These are phyloP conservation scores for Curvularia hawaiiensis DNA, from an alignment of 2,329 filamentous ascomycete species.

Conservation along the genomic window DNA sequence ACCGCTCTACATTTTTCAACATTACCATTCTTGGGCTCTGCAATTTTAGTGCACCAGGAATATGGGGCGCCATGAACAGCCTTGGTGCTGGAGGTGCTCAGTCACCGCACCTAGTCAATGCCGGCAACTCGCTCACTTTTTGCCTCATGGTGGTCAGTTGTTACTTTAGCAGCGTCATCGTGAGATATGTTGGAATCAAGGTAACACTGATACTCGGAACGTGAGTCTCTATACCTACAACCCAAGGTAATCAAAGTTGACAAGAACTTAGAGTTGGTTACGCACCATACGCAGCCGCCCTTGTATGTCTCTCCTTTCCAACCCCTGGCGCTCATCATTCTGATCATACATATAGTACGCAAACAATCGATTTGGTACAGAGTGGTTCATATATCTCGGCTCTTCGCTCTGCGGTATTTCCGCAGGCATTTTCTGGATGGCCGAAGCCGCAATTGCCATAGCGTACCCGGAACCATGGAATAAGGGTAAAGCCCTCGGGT, in stretches of 20 bases:
- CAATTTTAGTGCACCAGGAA: conserved; percentile 72
- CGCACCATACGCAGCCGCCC: conserved; percentile 70
- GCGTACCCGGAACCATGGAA: conserved; percentile 70
- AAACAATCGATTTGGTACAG: conserved; percentile 71
- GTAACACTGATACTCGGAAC: conserved; percentile 73
- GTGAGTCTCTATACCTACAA: conserved; percentile 38
- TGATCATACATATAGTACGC: conserved; percentile 56
- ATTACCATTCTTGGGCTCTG: conserved; percentile 72
- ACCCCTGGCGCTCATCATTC: neutral
- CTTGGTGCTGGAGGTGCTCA: conserved; percentile 72
- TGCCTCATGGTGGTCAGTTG: conserved; percentile 75
- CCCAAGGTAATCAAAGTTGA: neutral
- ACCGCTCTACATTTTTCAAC: conserved; percentile 74
- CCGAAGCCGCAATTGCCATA: conserved; percentile 74
- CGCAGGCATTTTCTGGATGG: conserved; percentile 77
- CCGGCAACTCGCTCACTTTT: conserved; percentile 73
- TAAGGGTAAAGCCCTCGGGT: conserved; percentile 58
- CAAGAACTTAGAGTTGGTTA: conserved; percentile 61
- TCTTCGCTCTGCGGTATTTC: conserved; percentile 72
- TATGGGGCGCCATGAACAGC: conserved; percentile 74
- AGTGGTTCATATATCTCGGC: conserved; percentile 72
- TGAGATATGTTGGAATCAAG: conserved; percentile 72
- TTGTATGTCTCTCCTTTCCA: neutral
- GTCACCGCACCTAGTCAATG: conserved; percentile 69
- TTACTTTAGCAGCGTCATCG: conserved; percentile 66